These are phyloP conservation scores for Xylaria sp. DNA, from an alignment of 2,329 filamentous ascomycete genomes.

Conservation along the genomic window DNA sequence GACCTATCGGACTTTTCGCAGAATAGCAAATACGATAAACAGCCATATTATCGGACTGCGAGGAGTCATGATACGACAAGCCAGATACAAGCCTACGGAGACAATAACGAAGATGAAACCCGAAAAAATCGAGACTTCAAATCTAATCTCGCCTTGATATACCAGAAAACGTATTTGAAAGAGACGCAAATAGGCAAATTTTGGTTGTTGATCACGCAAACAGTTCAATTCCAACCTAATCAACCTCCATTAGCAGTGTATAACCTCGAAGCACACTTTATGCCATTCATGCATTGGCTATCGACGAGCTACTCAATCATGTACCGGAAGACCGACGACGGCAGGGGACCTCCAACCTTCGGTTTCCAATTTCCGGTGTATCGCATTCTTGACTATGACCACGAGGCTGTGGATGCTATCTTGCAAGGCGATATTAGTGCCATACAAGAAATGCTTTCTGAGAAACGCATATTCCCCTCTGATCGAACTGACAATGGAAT, in stretches of 20 bases:
- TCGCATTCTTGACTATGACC: not conserved
- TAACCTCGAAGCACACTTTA: not conserved
- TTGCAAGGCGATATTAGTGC: not conserved
- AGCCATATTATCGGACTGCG: not conserved
- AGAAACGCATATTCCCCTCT: not conserved
- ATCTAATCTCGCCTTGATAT: not conserved
- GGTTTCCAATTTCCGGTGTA: not conserved
- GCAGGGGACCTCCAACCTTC: not conserved
- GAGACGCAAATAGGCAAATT: not conserved
- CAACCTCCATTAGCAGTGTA: not conserved
- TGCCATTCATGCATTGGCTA: not conserved
- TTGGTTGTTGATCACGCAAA: not conserved
- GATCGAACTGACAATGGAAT: not conserved
- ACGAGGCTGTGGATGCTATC: not conserved
- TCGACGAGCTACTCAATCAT: constrained; percentile 3
- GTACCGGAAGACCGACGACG: not conserved
- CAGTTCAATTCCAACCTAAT: not conserved
- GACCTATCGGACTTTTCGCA: not conserved
- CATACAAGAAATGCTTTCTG: not conserved
- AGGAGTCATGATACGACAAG: not conserved
- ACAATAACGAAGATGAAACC: not conserved
- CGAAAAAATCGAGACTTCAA: not conserved
- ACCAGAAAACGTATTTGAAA: not conserved
- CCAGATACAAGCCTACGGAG: not conserved
- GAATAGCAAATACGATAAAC: not conserved